Conservation (phyloP, 192 early-diverging fungal species). For the Thamnidium elegans region DNA sequence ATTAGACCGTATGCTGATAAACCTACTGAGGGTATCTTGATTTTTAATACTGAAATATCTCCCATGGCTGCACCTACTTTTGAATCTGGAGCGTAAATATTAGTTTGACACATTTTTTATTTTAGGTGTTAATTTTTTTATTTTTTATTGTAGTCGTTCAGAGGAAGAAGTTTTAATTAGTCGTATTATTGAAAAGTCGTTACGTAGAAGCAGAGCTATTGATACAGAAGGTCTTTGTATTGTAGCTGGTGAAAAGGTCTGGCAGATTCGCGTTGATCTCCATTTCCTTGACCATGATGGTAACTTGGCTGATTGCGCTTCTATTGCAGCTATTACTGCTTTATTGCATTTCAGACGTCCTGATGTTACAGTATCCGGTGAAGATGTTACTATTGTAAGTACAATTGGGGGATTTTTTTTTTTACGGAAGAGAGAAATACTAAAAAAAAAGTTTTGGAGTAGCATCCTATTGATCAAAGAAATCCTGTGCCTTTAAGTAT, state of each 20-base stretch:
- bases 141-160: slow-evolving; percentile 51
- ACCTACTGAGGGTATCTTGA: slow-evolving; percentile 84
- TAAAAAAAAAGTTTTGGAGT: background rate
- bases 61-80: slow-evolving; percentile 80
- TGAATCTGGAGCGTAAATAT: slow-evolving; percentile 60
- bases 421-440: background rate
- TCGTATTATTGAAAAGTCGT: slow-evolving; percentile 84
- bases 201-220: slow-evolving; percentile 80
- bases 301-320: slow-evolving; percentile 89
- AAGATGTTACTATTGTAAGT: slow-evolving; percentile 83
- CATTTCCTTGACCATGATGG: slow-evolving; percentile 94
- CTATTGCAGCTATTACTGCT: slow-evolving; percentile 86
- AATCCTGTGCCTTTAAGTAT: slow-evolving; percentile 93
- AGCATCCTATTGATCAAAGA: slow-evolving; percentile 84
- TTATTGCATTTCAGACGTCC: slow-evolving; percentile 89
- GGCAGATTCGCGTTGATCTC: slow-evolving; percentile 88
- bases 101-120: background rate
- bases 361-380: slow-evolving; percentile 93
- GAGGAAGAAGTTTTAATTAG: slow-evolving; percentile 84
- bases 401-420: background rate
- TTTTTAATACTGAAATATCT: slow-evolving; percentile 85
- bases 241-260: slow-evolving; percentile 93
- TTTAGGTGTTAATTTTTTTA: background rate
- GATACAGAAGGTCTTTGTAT: slow-evolving; percentile 98
- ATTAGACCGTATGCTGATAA: slow-evolving; percentile 67